phyloP scores from a whole-genome alignment of 305 asterid genomes.

The Fraxinus albicans region DNA sequence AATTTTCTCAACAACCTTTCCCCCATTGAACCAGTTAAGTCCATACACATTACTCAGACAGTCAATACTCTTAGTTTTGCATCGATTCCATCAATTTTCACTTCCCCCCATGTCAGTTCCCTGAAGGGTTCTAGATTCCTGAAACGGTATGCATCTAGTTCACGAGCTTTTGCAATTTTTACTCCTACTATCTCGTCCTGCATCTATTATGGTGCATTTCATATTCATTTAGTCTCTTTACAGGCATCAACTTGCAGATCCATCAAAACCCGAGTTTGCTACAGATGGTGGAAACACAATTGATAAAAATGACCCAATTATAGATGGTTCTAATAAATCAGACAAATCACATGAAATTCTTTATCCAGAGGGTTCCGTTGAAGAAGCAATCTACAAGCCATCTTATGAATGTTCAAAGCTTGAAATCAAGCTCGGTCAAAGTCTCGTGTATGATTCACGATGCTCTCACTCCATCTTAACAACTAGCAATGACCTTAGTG shows the following conservation, averaged over 20 bases:
- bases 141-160: slow-evolving; percentile 49
- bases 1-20: slow-evolving; percentile 80
- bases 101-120: slow-evolving; percentile 75
- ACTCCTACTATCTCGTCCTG: neutral
- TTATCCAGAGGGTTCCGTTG: slow-evolving; percentile 35
- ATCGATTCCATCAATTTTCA: slow-evolving; percentile 73
- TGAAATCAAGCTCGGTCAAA: slow-evolving; percentile 35
- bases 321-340: slow-evolving; percentile 25
- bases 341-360: slow-evolving; percentile 42
- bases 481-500: slow-evolving; percentile 23
- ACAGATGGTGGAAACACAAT: slow-evolving; percentile 37
- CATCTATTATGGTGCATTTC: slow-evolving; percentile 5
- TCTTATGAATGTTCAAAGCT: slow-evolving; percentile 46
- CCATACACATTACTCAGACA: slow-evolving; percentile 61
- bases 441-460: slow-evolving; percentile 31
- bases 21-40: slow-evolving; percentile 72
- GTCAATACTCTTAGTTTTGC: slow-evolving; percentile 62
- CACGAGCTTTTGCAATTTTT: neutral
- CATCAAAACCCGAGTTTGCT: slow-evolving; percentile 78
- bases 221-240: slow-evolving; percentile 13
- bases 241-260: slow-evolving; percentile 73
- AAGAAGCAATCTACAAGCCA: slow-evolving; percentile 32
- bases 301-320: slow-evolving; percentile 25
- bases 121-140: slow-evolving; percentile 58
- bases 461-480: slow-evolving; percentile 36